These are phyloP conservation scores for Globisporangium parvum DNA, from an alignment of 352 stramenopile species.

Conservation along the genomic window DNA sequence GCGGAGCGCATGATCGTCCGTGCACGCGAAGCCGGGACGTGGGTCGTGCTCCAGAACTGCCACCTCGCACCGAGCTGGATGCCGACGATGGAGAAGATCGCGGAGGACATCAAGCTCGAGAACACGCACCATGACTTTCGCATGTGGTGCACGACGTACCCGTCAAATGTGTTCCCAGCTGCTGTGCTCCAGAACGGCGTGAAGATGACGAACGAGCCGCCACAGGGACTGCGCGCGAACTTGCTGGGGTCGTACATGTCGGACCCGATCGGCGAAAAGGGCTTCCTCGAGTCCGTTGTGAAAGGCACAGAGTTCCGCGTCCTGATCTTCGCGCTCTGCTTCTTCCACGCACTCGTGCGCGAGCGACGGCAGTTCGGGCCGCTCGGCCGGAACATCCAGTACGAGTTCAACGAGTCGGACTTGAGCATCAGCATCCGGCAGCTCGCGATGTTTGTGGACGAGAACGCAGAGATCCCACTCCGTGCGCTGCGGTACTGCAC, in stretches of 20 bases:
- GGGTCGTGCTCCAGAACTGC: conserved; percentile 91
- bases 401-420: conserved; percentile 95
- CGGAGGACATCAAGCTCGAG: conserved; percentile 76
- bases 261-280: conserved; percentile 86
- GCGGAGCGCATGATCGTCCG: conserved; percentile 87
- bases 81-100: conserved; percentile 90
- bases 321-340: conserved; percentile 88
- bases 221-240: conserved; percentile 89
- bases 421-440: conserved; percentile 90
- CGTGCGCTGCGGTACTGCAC: conserved; percentile 77
- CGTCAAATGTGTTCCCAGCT: conserved; percentile 90
- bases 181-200: conserved; percentile 93
- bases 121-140: conserved; percentile 87
- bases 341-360: conserved; percentile 91
- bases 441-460: conserved; percentile 90
- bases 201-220: conserved; percentile 96
- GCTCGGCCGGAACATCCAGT: conserved; percentile 95
- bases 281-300: conserved; percentile 82
- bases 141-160: conserved; percentile 94
- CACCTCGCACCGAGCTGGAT: conserved; percentile 92
- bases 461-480: conserved; percentile 83
- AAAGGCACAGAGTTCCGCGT: conserved; percentile 81
- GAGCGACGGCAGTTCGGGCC: conserved; percentile 91
- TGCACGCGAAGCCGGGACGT: conserved; percentile 73
- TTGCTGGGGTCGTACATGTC: conserved; percentile 88